Conservation (phyloP, 2,329 filamentous ascomycete species). For the Endoconidiophora polonica region DNA sequence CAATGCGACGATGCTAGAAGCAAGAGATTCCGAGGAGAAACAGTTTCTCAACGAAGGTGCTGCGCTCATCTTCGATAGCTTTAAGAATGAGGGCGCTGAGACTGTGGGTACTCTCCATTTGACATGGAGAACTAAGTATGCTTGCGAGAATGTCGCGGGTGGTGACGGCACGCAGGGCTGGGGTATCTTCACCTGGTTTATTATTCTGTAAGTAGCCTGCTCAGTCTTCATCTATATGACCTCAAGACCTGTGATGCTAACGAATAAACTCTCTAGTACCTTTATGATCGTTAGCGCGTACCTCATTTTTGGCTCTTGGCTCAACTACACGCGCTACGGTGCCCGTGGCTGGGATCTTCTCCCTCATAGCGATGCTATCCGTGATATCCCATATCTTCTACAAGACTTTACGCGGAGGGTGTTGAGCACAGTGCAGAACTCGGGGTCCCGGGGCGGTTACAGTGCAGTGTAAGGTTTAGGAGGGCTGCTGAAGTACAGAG, state of each 20-base stretch:
- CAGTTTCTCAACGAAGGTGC: conserved; percentile 38
- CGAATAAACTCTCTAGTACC: conserved; percentile 33
- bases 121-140: conserved; percentile 77
- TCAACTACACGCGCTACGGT: conserved; percentile 96
- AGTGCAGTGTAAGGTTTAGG: conserved; percentile 55
- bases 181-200: conserved; percentile 97
- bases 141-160: conserved; percentile 47
- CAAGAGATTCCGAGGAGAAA: conserved; percentile 26
- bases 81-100: conserved; percentile 40
- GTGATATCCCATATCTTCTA: conserved; percentile 80
- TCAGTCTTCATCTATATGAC: not conserved
- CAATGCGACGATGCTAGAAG: conserved; percentile 20
- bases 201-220: conserved; percentile 58
- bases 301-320: conserved; percentile 94
- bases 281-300: conserved; percentile 80
- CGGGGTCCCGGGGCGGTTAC: conserved; percentile 76
- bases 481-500: no score
- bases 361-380: conserved; percentile 80
- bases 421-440: conserved; percentile 68
- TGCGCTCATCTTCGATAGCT: conserved; percentile 62
- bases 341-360: conserved; percentile 89
- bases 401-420: conserved; percentile 75
- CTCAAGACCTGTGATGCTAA: not conserved
- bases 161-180: conserved; percentile 41
- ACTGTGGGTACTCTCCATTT: conserved; percentile 50